phyloP scores from a whole-genome alignment of 225 moss, liverwort and hornwort genomes.

The Pleurozium schreberi region DNA sequence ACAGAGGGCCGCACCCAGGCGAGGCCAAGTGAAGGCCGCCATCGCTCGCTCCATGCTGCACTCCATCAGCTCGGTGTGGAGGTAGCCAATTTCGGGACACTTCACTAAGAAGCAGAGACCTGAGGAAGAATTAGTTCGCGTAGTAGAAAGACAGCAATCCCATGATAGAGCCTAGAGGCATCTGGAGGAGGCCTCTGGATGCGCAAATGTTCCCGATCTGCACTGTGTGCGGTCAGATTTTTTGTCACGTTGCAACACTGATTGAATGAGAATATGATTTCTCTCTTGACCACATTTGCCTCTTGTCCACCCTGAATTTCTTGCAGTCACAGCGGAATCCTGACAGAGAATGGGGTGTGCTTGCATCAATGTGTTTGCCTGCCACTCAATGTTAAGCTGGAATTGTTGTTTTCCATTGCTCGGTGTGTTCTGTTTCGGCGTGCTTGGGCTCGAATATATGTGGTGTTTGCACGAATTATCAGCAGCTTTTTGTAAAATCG shows the following conservation, averaged over 20 bases:
- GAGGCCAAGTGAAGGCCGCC: conserved; percentile 49
- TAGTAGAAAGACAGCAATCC: not conserved
- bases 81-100: not conserved
- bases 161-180: conserved; percentile 10
- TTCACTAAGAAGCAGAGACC: not conserved
- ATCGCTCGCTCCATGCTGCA: conserved; percentile 22
- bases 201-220: not conserved
- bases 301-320: not conserved
- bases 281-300: not conserved
- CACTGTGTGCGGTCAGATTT: not conserved
- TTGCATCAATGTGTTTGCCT: not conserved
- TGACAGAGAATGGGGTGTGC: not conserved
- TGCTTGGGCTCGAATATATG: not conserved
- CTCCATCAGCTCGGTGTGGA: not conserved
- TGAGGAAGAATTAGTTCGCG: not conserved
- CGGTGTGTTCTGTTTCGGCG: not conserved
- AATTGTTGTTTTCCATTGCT: not conserved
- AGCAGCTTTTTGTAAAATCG: not conserved
- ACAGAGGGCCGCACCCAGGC: not conserved
- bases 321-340: not conserved
- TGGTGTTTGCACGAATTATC: not conserved
- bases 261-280: not conserved
- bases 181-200: conserved; percentile 14
- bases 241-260: not conserved
- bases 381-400: too few relatives aligned